Conservation (phyloP, 1,284 basidiomycete genomes). For the Trametes sp. region DNA sequence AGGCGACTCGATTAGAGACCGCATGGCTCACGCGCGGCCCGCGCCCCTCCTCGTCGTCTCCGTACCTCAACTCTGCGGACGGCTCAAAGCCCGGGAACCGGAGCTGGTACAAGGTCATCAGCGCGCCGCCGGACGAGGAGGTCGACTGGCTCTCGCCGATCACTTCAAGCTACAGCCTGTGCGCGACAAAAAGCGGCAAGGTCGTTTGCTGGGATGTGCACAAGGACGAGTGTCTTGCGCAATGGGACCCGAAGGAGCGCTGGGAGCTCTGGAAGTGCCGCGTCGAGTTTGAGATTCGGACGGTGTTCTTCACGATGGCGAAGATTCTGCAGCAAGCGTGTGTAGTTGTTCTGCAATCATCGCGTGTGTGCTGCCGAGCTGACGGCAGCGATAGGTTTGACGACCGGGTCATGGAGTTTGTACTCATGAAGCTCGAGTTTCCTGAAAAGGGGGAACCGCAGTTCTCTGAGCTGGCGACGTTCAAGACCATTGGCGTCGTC, state of each 20-base stretch:
- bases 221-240: conserved; percentile 61
- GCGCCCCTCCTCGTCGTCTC: conserved; percentile 46
- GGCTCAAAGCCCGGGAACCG: conserved; percentile 10
- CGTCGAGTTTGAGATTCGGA: conserved; percentile 73
- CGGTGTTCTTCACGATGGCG: conserved; percentile 79
- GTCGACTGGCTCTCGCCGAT: conserved; percentile 80
- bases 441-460: conserved; percentile 35
- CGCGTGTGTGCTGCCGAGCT: conserved; percentile 3
- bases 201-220: conserved; percentile 81
- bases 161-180: conserved; percentile 74
- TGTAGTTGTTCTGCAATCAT: conserved; percentile 39
- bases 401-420: conserved; percentile 45
- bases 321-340: conserved; percentile 61
- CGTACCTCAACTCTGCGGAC: conserved; percentile 27
- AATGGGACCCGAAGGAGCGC: conserved; percentile 69
- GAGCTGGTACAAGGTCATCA: conserved; percentile 69
- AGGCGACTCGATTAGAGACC: conserved; percentile 64
- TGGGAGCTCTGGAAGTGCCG: conserved; percentile 82
- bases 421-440: conserved; percentile 46
- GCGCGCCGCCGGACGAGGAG: conserved; percentile 67
- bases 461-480: conserved; percentile 65
- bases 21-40: conserved; percentile 69
- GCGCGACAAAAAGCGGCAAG: conserved; percentile 74
- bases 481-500: conserved; percentile 70
- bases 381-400: conserved; percentile 34